phyloP scores from a whole-genome alignment of 371 early-diverging fungal species.

The Nematocida ausubeli region DNA sequence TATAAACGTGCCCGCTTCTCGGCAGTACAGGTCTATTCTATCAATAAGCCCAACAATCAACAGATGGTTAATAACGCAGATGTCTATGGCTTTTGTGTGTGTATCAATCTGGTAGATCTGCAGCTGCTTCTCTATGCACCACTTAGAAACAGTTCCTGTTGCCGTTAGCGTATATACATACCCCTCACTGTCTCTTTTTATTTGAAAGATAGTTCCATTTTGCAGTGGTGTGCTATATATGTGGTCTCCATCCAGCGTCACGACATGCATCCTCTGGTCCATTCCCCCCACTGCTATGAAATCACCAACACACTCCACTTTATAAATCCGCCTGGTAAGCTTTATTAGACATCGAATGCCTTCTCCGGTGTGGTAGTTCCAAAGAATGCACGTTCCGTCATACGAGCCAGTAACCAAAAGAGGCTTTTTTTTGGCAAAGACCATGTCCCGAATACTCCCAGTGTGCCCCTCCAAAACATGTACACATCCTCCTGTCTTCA shows the following conservation, averaged over 20 bases:
- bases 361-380: constrained; percentile 71
- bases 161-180: constrained; percentile 61
- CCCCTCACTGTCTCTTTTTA: constrained; percentile 33
- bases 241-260: constrained; percentile 41
- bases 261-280: constrained; percentile 68
- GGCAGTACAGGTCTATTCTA: constrained; percentile 56
- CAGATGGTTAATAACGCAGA: constrained; percentile 54
- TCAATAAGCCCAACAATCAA: constrained; percentile 58
- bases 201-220: constrained; percentile 33
- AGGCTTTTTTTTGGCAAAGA: constrained; percentile 75
- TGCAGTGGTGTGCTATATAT: constrained; percentile 31
- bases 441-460: constrained; percentile 83
- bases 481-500: constrained; percentile 55
- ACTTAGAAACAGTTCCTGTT: constrained; percentile 61
- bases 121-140: constrained; percentile 44
- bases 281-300: constrained; percentile 79
- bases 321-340: constrained; percentile 76
- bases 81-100: constrained; percentile 33
- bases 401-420: constrained; percentile 82
- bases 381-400: constrained; percentile 88
- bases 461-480: constrained; percentile 75
- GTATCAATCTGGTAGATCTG: constrained; percentile 55
- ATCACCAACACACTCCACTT: constrained; percentile 78
- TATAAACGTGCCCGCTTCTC: constrained; percentile 54
- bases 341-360: constrained; percentile 44